Evolutionary conservation across 1,284 basidiomycete genomes (phyloP), one percentile per base, ranked within the genome.

Genomic region (Phylloporus sp.): DNA sequence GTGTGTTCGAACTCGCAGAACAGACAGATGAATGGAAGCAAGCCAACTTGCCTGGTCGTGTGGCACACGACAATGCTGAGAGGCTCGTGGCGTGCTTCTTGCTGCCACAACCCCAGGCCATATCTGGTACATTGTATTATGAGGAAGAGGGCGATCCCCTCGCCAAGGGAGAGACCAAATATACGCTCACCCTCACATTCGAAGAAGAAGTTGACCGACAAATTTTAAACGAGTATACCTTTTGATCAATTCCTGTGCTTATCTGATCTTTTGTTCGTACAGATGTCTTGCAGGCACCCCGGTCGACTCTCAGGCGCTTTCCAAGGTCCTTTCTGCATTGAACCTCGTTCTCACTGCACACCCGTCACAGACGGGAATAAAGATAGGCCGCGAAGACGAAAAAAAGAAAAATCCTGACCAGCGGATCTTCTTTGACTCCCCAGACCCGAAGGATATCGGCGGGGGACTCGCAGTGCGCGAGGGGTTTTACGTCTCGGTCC

Each of bases 401-500:
- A 40, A 44, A 4, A 74, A 71, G 61, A 74, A 68, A 31, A 60
- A 72, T 37, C 69, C 74, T 7, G 72, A 74, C 37, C 72, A 74
- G 24, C 76, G 80, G 26, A 81, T 80, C 66, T 86, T 86, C 76
- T 74, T 75, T 10, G 56, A 65, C 32, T 49, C 53, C 13, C 70
- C 69, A 26, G 39, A 40, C 1, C 72, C 71, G 8, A 22, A 40
- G 31, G 60, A 74, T 31, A 71, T 73, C 4, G 66, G 57, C 1
- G 73, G 70, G 37, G 84, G 86, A 12, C 80, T 92, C 17, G 83
- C 90, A 68, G 91, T 88, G 1, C 89, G 85, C 79, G 81, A 85
- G 69, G 91, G 91, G 0, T 93, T 90, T 73, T 93, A 89, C 71
- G 86, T 89, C 5, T 92, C 90, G 8, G 89, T 91, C 49, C 85